Percentiles rank a stretch among this genome's conserved stretches.
These are phyloP conservation scores for Fusarium subglutinans DNA, from an alignment of 2,329 filamentous ascomycete genomes.

Conservation along the genomic window DNA sequence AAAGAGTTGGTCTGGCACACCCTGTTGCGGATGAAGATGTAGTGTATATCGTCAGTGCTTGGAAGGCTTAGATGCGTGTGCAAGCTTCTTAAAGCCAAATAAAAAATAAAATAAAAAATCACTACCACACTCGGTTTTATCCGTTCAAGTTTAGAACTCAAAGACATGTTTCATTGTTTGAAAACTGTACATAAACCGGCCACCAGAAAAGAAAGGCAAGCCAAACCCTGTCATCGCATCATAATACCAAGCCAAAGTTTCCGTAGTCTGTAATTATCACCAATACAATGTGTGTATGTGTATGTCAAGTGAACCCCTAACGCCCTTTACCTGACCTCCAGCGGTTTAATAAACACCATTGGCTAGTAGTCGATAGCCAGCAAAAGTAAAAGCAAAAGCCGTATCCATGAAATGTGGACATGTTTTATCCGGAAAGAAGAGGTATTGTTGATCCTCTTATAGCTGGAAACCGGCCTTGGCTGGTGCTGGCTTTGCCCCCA, in stretches of 20 bases:
- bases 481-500: slow-evolving; percentile 49
- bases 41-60: slow-evolving; percentile 73
- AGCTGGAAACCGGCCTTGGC: slow-evolving; percentile 38
- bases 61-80: slow-evolving; percentile 60
- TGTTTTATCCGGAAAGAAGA: slow-evolving; percentile 24
- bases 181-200: slow-evolving; percentile 34
- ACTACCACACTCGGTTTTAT: not conserved
- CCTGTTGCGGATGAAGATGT: slow-evolving; percentile 76
- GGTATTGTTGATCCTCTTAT: slow-evolving; percentile 8
- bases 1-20: slow-evolving; percentile 89
- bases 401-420: slow-evolving; percentile 8
- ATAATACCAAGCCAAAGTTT: slow-evolving; percentile 43
- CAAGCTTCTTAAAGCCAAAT: not conserved
- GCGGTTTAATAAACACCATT: slow-evolving; percentile 20
- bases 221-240: slow-evolving; percentile 40
- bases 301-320: slow-evolving; percentile 35
- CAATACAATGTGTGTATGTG: slow-evolving; percentile 18
- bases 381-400: slow-evolving; percentile 28
- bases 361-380: slow-evolving; percentile 10
- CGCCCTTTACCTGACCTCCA: slow-evolving; percentile 35
- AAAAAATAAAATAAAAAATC: slow-evolving; percentile 1
- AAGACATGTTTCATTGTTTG: slow-evolving; percentile 30
- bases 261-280: slow-evolving; percentile 29
- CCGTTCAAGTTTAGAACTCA: not conserved
- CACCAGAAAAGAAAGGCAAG: slow-evolving; percentile 30